Evolutionary conservation across 805 yeast genomes (phyloP), one percentile per base, ranked within the genome.

Genomic region (Metschnikowia amazonensis): DNA sequence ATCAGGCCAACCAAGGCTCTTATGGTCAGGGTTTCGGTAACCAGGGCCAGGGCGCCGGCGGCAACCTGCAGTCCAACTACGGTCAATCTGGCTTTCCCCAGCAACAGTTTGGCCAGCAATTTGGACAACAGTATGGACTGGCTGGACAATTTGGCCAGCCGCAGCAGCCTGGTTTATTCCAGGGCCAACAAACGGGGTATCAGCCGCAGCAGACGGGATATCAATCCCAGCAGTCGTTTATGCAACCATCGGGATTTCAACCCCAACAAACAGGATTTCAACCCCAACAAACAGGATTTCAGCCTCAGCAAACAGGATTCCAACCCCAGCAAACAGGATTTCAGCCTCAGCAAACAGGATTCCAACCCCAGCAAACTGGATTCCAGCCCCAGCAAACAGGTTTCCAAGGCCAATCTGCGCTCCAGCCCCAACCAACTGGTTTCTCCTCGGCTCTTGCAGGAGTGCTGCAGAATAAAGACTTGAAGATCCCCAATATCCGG

Each of bases 401-500:
- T 2, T 24, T 36, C 33, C 63, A 49, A 37, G 74, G 69, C 44
- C 65, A 63, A 36, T 17, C 37, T 7, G 43, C 54, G 45, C 57
- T 66, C 44, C 70, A 65, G 55, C 57, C 66, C 1, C 79, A 74
- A 44, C 74, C 74, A 4, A 75, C 80, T 2, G 81, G 80, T 2
- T 75, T 76, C 50, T 69, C 55, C 21, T 56, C 61, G 11, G 59
- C 55, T n/a, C 49, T 70, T 4, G 67, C 71, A 25, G 71, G 75
- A 5, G 72, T 68, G 32, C 69, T 71, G 16, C 80, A 79, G 56
- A 81, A 82, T 59, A 73, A 66, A 32, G 81, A 74, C 14, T 57
- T 86, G 50, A 82, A 81, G 58, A 81, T 86, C 51, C 94, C 94
- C 35, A 70, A 70, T 53, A 86, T 87, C 49, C 78, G 97, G 54